A percentile compares a stretch with the other conserved stretches of the same genome.
phyloP scores from a whole-genome alignment of 345 rosid genomes.

The Melaleuca alternifolia region DNA sequence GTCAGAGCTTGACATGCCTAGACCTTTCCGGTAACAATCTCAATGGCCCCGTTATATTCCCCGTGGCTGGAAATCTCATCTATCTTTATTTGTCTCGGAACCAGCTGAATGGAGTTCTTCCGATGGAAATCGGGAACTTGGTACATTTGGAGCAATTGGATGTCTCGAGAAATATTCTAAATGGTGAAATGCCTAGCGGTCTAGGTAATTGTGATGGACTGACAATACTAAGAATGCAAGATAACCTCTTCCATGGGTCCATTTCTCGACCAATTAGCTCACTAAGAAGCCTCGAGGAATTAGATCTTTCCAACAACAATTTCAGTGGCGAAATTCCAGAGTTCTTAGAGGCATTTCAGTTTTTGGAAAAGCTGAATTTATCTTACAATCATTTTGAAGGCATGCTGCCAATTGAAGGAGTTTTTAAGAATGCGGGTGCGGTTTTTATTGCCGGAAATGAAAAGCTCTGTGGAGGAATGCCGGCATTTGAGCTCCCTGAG shows the following conservation, averaged over 20 bases:
- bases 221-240: not conserved
- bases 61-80: not conserved
- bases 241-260: not conserved
- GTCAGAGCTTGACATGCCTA: not conserved
- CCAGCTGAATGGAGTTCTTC: not conserved
- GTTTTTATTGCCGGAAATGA: not conserved
- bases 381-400: not conserved
- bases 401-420: not conserved
- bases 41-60: not conserved
- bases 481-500: not conserved
- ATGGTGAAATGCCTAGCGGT: not conserved
- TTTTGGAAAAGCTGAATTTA: not conserved
- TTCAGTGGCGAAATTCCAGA: not conserved
- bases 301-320: not conserved
- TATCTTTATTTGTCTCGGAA: not conserved
- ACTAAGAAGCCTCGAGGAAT: not conserved
- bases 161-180: not conserved
- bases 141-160: not conserved
- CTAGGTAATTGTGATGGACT: not conserved
- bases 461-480: not conserved
- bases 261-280: not conserved
- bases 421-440: not conserved
- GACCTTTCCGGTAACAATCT: not conserved
- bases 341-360: not conserved
- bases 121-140: conserved; percentile 1